phyloP scores from a whole-genome alignment of 768 basidiomycete species.

The Hygrophoropsis aurantiaca region DNA sequence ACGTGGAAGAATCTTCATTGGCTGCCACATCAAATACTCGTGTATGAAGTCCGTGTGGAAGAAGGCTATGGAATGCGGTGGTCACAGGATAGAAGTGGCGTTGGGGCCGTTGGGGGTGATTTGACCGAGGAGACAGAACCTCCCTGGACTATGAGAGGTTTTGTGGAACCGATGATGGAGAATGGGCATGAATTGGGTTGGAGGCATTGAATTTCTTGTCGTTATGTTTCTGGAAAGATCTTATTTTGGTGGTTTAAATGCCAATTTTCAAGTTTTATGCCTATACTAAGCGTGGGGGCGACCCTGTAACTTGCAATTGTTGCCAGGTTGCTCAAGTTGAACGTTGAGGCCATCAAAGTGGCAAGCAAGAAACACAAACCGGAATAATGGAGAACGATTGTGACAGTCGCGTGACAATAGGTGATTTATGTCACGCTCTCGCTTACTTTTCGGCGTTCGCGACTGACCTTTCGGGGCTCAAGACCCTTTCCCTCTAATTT shows the following conservation, averaged over 20 bases:
- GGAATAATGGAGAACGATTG: not conserved
- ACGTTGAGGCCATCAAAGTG: slow-evolving; percentile 42
- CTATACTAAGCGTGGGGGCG: no score
- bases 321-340: slow-evolving; percentile 57
- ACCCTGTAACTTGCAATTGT: slow-evolving; percentile 48
- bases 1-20: slow-evolving; percentile 68
- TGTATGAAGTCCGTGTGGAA: slow-evolving; percentile 58
- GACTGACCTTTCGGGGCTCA: no score
- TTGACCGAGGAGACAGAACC: slow-evolving; percentile 4
- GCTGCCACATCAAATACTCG: slow-evolving; percentile 60
- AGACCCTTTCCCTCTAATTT: slow-evolving; percentile 1
- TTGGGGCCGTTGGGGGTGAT: slow-evolving; percentile 9
- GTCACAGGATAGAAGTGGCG: slow-evolving; percentile 46
- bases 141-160: slow-evolving; percentile 61
- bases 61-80: slow-evolving; percentile 72
- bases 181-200: slow-evolving; percentile 64
- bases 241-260: no score
- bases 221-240: no score
- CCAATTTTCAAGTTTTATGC: no score
- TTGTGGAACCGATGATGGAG: slow-evolving; percentile 68
- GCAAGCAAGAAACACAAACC: no score
- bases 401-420: slow-evolving; percentile 27
- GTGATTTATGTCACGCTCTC: slow-evolving; percentile 3
- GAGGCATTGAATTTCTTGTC: slow-evolving; percentile 47
- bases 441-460: no score